Percentiles rank a stretch among this genome's conserved stretches.
Evolutionary conservation across 345 rosid species (phyloP).

Genomic region (Citrus mangshanensis): DNA sequence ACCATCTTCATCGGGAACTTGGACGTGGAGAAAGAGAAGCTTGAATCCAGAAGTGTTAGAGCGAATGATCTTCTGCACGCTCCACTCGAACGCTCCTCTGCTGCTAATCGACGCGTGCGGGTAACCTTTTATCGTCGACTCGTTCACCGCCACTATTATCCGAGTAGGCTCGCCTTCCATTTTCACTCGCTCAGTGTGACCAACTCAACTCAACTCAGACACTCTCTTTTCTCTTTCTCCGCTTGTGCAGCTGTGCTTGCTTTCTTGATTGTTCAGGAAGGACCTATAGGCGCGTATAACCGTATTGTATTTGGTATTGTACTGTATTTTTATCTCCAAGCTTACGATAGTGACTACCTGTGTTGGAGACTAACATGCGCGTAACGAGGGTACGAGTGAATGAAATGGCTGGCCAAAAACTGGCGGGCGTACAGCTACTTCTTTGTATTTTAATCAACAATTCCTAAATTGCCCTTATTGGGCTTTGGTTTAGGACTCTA

Average conservation of each 20-base stretch:
- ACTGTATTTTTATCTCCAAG: neutral
- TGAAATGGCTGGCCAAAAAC: neutral
- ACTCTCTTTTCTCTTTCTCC: neutral
- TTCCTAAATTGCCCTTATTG: too few species aligned
- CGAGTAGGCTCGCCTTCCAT: conserved; percentile 66
- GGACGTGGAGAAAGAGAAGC: conserved; percentile 92
- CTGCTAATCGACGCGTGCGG: conserved; percentile 95
- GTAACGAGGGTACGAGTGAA: too few species aligned
- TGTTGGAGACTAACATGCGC: neutral
- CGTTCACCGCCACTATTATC: conserved; percentile 78
- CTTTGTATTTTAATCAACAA: too few species aligned
- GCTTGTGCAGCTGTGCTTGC: neutral
- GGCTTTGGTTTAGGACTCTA: too few species aligned
- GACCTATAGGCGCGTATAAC: neutral
- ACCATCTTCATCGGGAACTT: conserved; percentile 98
- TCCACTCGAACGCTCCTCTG: conserved; percentile 93
- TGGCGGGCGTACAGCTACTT: neutral
- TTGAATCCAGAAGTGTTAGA: conserved; percentile 72
- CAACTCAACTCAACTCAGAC: neutral
- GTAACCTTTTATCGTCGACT: conserved; percentile 86
- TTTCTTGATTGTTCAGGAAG: neutral
- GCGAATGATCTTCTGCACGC: conserved; percentile 76
- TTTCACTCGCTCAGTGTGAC: conserved; percentile 2
- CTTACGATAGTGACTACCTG: neutral
- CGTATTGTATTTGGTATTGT: neutral